Conservation (phyloP, 805 yeast species). For the Schwanniomyces pseudopolymorphus region DNA sequence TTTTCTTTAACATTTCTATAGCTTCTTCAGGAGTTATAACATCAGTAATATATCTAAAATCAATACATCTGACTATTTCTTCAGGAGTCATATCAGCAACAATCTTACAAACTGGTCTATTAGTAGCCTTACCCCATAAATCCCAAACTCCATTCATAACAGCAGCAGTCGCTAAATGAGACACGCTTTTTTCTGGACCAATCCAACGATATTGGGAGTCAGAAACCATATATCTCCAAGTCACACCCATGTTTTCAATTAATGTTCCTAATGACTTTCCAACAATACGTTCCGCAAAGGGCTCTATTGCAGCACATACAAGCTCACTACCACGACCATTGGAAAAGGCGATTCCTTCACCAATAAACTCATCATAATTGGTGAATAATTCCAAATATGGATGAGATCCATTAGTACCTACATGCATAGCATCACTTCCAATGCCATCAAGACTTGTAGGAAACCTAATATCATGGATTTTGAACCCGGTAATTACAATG, state of each 20-base stretch:
- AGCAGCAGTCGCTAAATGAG: conserved; percentile 42
- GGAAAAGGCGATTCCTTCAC: conserved; percentile 46
- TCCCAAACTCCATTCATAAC: conserved; percentile 44
- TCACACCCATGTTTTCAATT: conserved; percentile 36
- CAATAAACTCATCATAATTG: conserved; percentile 21
- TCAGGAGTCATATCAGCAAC: conserved; percentile 44
- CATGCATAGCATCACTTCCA: conserved; percentile 45
- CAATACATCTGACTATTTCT: conserved; percentile 38
- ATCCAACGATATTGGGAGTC: conserved; percentile 45
- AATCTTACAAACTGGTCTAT: conserved; percentile 42
- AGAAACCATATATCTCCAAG: conserved; percentile 39
- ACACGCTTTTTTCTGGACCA: conserved; percentile 46
- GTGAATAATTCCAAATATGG: conserved; percentile 35
- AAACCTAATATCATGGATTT: conserved; percentile 34
- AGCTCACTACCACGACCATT: conserved; percentile 14
- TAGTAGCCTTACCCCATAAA: conserved; percentile 38
- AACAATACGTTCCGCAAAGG: conserved; percentile 34
- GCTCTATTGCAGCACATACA: background rate
- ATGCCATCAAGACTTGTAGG: conserved; percentile 39
- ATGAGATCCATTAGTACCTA: conserved; percentile 40
- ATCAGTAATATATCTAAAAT: conserved; percentile 42
- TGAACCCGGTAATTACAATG: conserved; percentile 23
- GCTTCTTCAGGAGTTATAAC: conserved; percentile 45
- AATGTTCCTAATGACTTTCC: conserved; percentile 30
- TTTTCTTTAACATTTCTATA: conserved; percentile 25